Evolutionary conservation across 345 rosid species (phyloP).

Genomic region (Arabidopsis arenosa): DNA sequence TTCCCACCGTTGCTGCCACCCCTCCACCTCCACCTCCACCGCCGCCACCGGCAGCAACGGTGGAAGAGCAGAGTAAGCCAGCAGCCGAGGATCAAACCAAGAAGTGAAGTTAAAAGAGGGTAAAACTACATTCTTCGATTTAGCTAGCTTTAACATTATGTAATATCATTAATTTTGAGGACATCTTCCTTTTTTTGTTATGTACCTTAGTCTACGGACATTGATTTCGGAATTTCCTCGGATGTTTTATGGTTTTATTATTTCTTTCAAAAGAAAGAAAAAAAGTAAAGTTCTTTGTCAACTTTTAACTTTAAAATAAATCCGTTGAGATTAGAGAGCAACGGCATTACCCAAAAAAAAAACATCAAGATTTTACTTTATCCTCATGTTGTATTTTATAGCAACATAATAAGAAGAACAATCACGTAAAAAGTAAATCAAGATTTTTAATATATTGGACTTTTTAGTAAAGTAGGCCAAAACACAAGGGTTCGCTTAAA

Average conservation of each 20-base stretch:
- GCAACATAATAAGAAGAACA: constrained; percentile 19
- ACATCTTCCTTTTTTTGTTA: neutral
- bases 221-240: constrained; percentile 36
- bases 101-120: constrained; percentile 32
- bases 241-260: constrained; percentile 1
- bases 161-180: constrained; percentile 27
- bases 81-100: constrained; percentile 48
- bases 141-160: constrained; percentile 28
- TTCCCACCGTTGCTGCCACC: constrained; percentile 49
- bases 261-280: neutral
- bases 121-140: constrained; percentile 10
- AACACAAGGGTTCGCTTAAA: too few relatives aligned
- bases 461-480: neutral
- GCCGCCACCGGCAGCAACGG: constrained; percentile 26
- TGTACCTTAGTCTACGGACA: constrained; percentile 41
- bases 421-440: neutral
- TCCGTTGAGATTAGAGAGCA: constrained; percentile 36
- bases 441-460: neutral
- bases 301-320: constrained; percentile 36
- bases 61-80: constrained; percentile 51
- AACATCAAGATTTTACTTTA: constrained; percentile 2
- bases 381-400: neutral
- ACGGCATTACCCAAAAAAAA: constrained; percentile 14
- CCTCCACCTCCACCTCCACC: constrained; percentile 48
- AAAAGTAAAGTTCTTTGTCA: constrained; percentile 28